phyloP scores from a whole-genome alignment of 2,329 filamentous ascomycete species.

The Uncinocarpus reesii region DNA sequence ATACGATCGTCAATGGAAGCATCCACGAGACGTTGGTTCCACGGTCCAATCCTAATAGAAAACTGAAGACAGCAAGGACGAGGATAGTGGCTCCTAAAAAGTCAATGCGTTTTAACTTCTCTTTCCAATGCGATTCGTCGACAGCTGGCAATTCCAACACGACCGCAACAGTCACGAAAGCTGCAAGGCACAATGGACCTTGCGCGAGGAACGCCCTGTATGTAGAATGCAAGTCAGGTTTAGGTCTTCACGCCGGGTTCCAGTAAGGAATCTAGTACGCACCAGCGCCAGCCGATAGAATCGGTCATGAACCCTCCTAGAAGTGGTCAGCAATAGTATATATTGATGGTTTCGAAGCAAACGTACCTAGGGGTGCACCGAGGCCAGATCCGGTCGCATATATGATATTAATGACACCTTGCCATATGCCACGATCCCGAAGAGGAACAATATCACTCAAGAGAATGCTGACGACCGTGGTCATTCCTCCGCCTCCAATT shows the following conservation, averaged over 20 bases:
- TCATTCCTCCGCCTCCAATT: conserved; percentile 63
- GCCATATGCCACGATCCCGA: conserved; percentile 61
- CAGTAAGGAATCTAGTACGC: conserved; percentile 21
- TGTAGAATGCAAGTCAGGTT: conserved; percentile 16
- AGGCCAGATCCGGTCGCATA: conserved; percentile 57
- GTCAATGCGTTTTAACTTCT: conserved; percentile 59
- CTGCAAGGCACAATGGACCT: conserved; percentile 56
- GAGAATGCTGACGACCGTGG: conserved; percentile 57
- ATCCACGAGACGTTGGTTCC: conserved; percentile 64
- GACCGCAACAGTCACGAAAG: conserved; percentile 54
- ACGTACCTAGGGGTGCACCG: conserved; percentile 55
- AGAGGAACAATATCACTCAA: conserved; percentile 62
- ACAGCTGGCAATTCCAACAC: conserved; percentile 51
- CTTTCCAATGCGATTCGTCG: conserved; percentile 52
- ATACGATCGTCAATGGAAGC: conserved; percentile 47
- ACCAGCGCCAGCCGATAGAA: conserved; percentile 65
- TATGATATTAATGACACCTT: conserved; percentile 63
- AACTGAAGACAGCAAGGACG: conserved; percentile 52
- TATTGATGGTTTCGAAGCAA: not conserved
- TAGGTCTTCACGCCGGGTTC: not conserved
- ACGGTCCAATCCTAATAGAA: conserved; percentile 61
- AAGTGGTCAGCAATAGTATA: conserved; percentile 14
- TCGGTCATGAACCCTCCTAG: conserved; percentile 57
- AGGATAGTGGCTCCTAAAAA: conserved; percentile 61
- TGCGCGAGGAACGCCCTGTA: conserved; percentile 60